phyloP scores from a whole-genome alignment of 1,284 basidiomycete species.

The Wallemia mellicola region DNA sequence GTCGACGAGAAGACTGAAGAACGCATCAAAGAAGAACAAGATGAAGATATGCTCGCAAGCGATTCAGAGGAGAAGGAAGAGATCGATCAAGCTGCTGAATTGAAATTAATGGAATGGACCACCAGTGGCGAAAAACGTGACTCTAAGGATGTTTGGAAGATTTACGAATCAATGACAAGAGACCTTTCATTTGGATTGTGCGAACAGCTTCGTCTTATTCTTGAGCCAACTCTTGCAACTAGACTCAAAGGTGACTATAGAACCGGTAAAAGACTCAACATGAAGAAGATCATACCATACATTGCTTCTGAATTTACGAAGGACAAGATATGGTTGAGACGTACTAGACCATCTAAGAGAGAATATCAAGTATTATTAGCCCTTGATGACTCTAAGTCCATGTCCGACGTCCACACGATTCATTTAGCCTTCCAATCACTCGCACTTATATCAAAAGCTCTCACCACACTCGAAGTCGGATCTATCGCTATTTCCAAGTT shows the following conservation, averaged over 20 bases:
- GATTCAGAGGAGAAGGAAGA: conserved; percentile 7
- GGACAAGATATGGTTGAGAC: conserved; percentile 94
- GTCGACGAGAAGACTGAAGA: conserved; percentile 13
- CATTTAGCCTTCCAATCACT: conserved; percentile 87
- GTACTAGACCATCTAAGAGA: conserved; percentile 70
- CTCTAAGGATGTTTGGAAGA: conserved; percentile 56
- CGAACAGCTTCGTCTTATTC: conserved; percentile 84
- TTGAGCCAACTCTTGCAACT: conserved; percentile 81
- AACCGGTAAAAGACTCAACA: conserved; percentile 89
- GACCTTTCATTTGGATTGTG: conserved; percentile 73
- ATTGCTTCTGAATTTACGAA: conserved; percentile 98
- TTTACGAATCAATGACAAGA: conserved; percentile 66
- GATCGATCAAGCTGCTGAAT: conserved; percentile 22
- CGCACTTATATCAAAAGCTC: conserved; percentile 65
- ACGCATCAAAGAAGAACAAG: conserved; percentile 8
- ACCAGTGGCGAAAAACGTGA: conserved; percentile 15
- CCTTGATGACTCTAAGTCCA: conserved; percentile 83
- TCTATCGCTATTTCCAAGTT: conserved; percentile 79
- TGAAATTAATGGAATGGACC: conserved; percentile 29
- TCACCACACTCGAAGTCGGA: conserved; percentile 75
- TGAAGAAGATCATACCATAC: conserved; percentile 97
- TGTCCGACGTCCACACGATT: conserved; percentile 77
- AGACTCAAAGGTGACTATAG: conserved; percentile 90
- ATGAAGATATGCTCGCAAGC: conserved; percentile 2
- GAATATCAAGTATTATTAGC: conserved; percentile 90